Conservation (phyloP, 768 basidiomycete genomes). For the Auriculariales sp. region DNA sequence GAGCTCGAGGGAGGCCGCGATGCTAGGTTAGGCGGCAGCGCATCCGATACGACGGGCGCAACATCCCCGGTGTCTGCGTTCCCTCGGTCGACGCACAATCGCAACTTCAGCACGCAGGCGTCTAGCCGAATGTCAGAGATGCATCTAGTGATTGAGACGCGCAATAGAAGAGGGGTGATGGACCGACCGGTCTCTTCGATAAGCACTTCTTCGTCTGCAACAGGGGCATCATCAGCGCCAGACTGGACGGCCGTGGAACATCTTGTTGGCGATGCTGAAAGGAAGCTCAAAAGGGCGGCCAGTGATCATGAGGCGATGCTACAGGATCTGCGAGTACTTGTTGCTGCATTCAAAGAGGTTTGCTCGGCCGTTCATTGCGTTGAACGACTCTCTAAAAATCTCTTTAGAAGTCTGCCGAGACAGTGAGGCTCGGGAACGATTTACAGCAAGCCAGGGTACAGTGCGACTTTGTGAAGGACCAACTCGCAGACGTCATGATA, state of each 20-base stretch:
- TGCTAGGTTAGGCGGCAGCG: neutral
- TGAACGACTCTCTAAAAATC: neutral
- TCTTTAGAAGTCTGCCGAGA: conserved; percentile 41
- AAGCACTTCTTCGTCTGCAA: neutral
- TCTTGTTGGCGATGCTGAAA: conserved; percentile 43
- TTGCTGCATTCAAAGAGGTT: conserved; percentile 46
- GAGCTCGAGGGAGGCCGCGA: conserved; percentile 25
- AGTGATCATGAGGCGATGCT: conserved; percentile 43
- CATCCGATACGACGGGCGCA: conserved; percentile 1
- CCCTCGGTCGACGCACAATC: conserved; percentile 18
- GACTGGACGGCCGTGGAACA: conserved; percentile 35
- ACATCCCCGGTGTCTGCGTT: conserved; percentile 7
- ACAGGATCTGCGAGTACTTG: conserved; percentile 31
- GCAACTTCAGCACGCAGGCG: conserved; percentile 50
- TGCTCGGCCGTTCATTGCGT: no score
- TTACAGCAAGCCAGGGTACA: conserved; percentile 57
- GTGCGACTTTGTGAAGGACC: conserved; percentile 63
- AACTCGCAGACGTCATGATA: conserved; percentile 59
- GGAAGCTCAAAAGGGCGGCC: conserved; percentile 33
- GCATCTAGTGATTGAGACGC: conserved; percentile 52
- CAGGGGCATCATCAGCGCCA: conserved; percentile 14
- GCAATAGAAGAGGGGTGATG: no score
- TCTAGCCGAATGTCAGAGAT: conserved; percentile 74
- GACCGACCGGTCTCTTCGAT: conserved; percentile 19
- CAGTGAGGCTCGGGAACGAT: conserved; percentile 48